Evolutionary conservation across 1,284 basidiomycete species (phyloP).

Genomic region (Puccinia novopanici): DNA sequence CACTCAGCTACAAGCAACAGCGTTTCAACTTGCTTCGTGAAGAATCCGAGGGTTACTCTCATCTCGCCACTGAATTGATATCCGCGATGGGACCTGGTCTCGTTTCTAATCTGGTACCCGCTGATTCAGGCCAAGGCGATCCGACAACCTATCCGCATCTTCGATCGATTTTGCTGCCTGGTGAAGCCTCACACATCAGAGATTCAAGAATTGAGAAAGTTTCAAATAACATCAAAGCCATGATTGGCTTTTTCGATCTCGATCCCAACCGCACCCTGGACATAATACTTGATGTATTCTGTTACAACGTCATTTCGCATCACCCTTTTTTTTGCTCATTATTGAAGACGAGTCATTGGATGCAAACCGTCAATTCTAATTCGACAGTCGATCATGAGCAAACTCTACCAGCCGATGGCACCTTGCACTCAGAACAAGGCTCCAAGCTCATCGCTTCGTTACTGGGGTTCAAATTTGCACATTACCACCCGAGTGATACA

Average conservation of each 20-base stretch:
- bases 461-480: slow-evolving; percentile 90
- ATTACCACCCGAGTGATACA: slow-evolving; percentile 72
- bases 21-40: slow-evolving; percentile 97
- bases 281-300: slow-evolving; percentile 86
- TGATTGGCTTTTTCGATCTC: slow-evolving; percentile 90
- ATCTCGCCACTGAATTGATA: slow-evolving; percentile 80
- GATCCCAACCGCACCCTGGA: slow-evolving; percentile 93
- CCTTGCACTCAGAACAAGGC: slow-evolving; percentile 59
- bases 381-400: slow-evolving; percentile 14
- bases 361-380: slow-evolving; percentile 52
- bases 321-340: slow-evolving; percentile 89
- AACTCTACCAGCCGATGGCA: slow-evolving; percentile 23
- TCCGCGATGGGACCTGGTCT: slow-evolving; percentile 72
- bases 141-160: slow-evolving; percentile 52
- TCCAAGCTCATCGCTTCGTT: slow-evolving; percentile 78
- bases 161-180: slow-evolving; percentile 56
- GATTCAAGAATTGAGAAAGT: slow-evolving; percentile 70
- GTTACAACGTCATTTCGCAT: slow-evolving; percentile 76
- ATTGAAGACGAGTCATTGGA: slow-evolving; percentile 81
- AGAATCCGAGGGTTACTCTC: slow-evolving; percentile 94
- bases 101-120: slow-evolving; percentile 61
- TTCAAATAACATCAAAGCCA: slow-evolving; percentile 82
- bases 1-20: slow-evolving; percentile 82
- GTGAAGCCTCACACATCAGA: slow-evolving; percentile 62
- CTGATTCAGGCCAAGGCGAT: slow-evolving; percentile 4